Conservation (phyloP, 1,284 basidiomycete species). For the Trametes hirsuta region DNA sequence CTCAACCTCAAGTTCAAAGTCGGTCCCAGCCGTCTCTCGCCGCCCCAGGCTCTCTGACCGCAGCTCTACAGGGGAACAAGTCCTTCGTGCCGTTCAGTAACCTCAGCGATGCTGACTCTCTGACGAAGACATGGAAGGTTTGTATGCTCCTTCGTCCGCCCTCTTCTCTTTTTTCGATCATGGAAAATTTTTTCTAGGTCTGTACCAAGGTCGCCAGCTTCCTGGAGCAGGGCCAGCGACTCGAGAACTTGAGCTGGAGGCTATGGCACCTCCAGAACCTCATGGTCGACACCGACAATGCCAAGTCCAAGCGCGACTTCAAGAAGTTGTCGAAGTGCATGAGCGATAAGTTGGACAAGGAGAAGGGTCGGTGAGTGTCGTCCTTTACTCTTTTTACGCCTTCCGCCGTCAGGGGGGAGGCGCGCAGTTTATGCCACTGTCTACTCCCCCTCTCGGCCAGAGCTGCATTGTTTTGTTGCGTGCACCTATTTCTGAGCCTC, state of each 20-base stretch:
- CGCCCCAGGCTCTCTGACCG: conserved; percentile 21
- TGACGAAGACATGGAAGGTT: conserved; percentile 88
- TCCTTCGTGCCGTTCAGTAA: conserved; percentile 89
- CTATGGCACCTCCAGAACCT: conserved; percentile 87
- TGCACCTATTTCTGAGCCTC: too few relatives aligned
- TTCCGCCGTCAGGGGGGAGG: too few relatives aligned
- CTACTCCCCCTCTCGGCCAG: too few relatives aligned
- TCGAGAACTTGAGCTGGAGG: conserved; percentile 86
- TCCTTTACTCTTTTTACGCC: too few relatives aligned
- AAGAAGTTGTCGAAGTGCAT: conserved; percentile 82
- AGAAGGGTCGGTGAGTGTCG: conserved; percentile 70
- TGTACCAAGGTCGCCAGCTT: conserved; percentile 85
- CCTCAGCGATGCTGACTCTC: conserved; percentile 76
- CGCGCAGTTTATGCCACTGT: too few relatives aligned
- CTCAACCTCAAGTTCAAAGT: conserved; percentile 89
- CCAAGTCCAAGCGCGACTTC: conserved; percentile 83
- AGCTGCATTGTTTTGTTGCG: too few relatives aligned
- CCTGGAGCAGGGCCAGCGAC: conserved; percentile 83
- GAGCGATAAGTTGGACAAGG: conserved; percentile 86
- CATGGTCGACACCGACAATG: conserved; percentile 85
- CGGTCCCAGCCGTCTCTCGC: conserved; percentile 30
- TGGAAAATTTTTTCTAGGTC: conserved; percentile 49
- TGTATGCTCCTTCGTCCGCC: neutral
- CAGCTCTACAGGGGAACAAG: conserved; percentile 73
- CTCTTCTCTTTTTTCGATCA: conserved; percentile 1